Percentiles rank a stretch among this genome's conserved stretches.
Evolutionary conservation across 352 stramenopile genomes (phyloP).

Genomic region (Thraustochytrium striatum): DNA sequence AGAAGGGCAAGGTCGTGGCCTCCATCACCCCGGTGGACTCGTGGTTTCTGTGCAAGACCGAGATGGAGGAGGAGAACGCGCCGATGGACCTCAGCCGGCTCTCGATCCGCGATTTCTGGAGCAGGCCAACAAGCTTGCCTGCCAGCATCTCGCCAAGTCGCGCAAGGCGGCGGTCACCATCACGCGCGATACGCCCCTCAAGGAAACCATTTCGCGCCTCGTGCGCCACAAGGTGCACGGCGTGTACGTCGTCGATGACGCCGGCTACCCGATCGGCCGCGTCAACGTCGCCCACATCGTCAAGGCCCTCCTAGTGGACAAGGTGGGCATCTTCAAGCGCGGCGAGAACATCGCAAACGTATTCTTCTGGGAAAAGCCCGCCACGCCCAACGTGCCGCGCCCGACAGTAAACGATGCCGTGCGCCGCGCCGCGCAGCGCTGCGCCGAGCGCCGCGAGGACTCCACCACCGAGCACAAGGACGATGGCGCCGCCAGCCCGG

Average conservation of each 20-base stretch:
- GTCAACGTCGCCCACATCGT: conserved; percentile 35
- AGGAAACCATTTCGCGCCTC: conserved; percentile 3
- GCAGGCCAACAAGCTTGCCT: not conserved
- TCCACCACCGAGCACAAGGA: not conserved
- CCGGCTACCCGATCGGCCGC: conserved; percentile 10
- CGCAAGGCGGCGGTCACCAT: conserved; percentile 10
- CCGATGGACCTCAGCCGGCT: conserved; percentile 16
- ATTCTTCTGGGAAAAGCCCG: conserved; percentile 25
- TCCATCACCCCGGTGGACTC: conserved; percentile 3
- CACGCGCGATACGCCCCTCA: not conserved
- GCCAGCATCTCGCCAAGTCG: conserved; percentile 17
- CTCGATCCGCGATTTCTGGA: conserved; percentile 27
- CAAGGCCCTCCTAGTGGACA: not conserved
- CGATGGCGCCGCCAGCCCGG: too few relatives aligned
- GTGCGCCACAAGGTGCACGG: conserved; percentile 39
- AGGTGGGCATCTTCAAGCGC: not conserved
- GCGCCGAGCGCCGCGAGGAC: not conserved
- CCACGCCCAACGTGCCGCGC: not conserved
- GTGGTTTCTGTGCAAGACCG: conserved; percentile 33
- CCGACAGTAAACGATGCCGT: conserved; percentile 18
- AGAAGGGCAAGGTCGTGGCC: not conserved
- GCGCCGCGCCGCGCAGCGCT: not conserved
- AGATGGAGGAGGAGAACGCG: conserved; percentile 21
- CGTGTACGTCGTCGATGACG: conserved; percentile 9
- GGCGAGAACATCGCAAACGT: conserved; percentile 23